Base-by-base conservation (phyloP, 352 stramenopile genomes). In the Phytopythium vexans region DNA sequence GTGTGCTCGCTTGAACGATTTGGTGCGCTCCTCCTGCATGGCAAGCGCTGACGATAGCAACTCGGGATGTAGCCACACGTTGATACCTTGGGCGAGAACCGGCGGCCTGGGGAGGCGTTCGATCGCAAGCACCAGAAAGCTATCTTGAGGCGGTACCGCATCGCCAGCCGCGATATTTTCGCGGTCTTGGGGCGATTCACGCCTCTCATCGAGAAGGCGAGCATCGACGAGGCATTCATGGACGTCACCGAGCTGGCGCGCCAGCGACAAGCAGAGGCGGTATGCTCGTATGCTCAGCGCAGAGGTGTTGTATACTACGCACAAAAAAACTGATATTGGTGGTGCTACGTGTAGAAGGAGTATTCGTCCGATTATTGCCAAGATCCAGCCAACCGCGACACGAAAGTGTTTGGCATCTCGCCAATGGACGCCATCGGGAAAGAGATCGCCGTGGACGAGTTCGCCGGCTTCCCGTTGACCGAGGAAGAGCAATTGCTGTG, bases 181-280 rank as follows among this genome's bases (percentile, higher is more conserved):
- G 63, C 70, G 27, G 70, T 92, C 12, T 47, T 94, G 8, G 43
- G 64, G 34, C 62, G 64, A 31, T 66, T 83, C 43, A 77, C 77
- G 31, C 54, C 74, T 0, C 32, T 87, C 3, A 81, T 81, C 16
- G 82, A 94, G 60, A 87, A 87, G 56, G 84, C 79, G 9, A 78
- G 82, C 52, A 85, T 94, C 45, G 84, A 94, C 50, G 84, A 94
- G 62, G 83, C 80, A 6, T 94, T 88, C 51, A 68, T 94, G 53
- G 84, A 94, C 56, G 57, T 94, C 38, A 89, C 84, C 3, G 65
- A 86, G 11, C 78, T 84, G 49, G 82, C 79, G 31, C 52, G 64
- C 11, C 61, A 83, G 62, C 72, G 74, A 15, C 71, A 92, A 12
- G 69, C 68, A 9, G 46, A 70, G 8, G 72, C 68, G 66, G 78